These are phyloP conservation scores for Lactarius tabidus DNA, from an alignment of 768 basidiomycete genomes.

Conservation along the genomic window DNA sequence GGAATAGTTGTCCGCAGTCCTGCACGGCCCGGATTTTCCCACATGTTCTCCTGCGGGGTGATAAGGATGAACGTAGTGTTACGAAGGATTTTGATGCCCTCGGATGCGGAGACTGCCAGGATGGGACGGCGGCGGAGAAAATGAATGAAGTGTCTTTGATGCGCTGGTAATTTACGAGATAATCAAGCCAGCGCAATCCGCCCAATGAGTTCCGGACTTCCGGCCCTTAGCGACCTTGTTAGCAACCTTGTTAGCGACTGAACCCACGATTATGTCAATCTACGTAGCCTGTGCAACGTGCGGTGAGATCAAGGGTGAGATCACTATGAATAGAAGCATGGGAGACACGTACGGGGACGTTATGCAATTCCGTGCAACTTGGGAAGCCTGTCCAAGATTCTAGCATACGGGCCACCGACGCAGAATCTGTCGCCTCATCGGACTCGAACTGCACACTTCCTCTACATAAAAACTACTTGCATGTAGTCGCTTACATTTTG, in stretches of 20 bases:
- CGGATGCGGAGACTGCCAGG: neutral
- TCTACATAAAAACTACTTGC: too few relatives aligned
- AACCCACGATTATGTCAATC: neutral
- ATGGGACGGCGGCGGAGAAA: neutral
- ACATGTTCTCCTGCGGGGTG: neutral
- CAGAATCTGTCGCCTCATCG: too few relatives aligned
- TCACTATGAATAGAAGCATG: neutral
- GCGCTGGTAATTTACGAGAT: neutral
- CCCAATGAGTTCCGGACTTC: neutral
- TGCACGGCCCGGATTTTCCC: conserved; percentile 58
- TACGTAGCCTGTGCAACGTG: neutral
- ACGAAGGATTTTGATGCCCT: neutral
- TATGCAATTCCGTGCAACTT: conserved; percentile 92
- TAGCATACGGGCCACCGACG: too few relatives aligned
- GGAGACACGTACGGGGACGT: conserved; percentile 66
- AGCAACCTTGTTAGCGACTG: neutral
- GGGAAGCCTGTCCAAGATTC: too few relatives aligned
- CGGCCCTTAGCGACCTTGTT: too few relatives aligned
- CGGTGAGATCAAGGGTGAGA: too few relatives aligned
- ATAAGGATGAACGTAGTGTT: conserved; percentile 37
- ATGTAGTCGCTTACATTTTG: too few relatives aligned
- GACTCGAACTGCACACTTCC: too few relatives aligned
- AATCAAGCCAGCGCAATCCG: neutral
- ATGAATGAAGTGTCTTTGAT: neutral
- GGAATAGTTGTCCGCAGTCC: too few relatives aligned